Percentiles rank a stretch among this genome's conserved stretches.
phyloP scores from a whole-genome alignment of 345 rosid species.

The Microcos paniculata region DNA sequence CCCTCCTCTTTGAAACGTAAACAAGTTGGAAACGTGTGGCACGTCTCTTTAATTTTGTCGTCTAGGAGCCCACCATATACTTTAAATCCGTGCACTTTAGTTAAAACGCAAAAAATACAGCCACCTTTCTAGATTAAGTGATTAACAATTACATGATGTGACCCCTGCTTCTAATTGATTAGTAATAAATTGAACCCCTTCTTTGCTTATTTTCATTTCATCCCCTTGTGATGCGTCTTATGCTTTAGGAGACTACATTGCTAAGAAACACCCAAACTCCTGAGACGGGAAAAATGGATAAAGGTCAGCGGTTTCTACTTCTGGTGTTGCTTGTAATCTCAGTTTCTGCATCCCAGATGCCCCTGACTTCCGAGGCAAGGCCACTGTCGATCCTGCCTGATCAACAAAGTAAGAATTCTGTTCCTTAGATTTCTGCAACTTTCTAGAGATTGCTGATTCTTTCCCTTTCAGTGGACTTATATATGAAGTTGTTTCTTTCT shows the following conservation, averaged over 20 bases:
- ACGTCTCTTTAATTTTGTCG: not conserved
- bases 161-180: not conserved
- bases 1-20: slow-evolving; percentile 17
- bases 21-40: slow-evolving; percentile 27
- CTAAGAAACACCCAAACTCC: not conserved
- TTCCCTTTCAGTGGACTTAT: not conserved
- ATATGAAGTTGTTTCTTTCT: not conserved
- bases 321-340: slow-evolving; percentile 5
- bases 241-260: not conserved
- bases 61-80: slow-evolving; percentile 16
- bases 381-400: slow-evolving; percentile 1
- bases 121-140: slow-evolving; percentile 22
- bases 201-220: not conserved
- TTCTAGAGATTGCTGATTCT: not conserved
- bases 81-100: not conserved
- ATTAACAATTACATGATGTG: not conserved
- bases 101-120: slow-evolving; percentile 23
- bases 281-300: not conserved
- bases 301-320: not conserved
- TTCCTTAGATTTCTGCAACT: too few species aligned
- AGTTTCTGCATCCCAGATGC: not conserved
- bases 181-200: slow-evolving; percentile 1
- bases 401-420: slow-evolving; percentile 11
- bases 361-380: slow-evolving; percentile 2
- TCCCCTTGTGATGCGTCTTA: not conserved